Evolutionary conservation across 169 alveolate genomes (phyloP).

Genomic region (Miamiensis avidus): DNA sequence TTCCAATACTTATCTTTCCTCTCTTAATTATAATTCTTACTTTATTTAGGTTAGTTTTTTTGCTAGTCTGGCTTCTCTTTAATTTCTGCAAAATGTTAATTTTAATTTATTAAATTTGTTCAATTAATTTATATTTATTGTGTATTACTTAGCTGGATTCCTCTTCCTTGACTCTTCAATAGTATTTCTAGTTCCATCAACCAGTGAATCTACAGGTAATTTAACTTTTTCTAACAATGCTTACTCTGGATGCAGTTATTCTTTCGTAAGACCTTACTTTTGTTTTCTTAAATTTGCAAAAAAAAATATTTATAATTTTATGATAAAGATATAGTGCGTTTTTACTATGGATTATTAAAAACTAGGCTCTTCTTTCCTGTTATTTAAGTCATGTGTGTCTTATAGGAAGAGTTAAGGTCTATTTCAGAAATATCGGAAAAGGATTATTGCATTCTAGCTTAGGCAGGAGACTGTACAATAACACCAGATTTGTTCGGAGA

Average conservation of each 20-base stretch:
- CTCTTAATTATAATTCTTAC: not conserved
- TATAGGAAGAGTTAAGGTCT: slow-evolving; percentile 5
- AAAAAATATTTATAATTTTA: slow-evolving; percentile 16
- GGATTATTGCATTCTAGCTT: not conserved
- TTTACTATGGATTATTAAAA: not conserved
- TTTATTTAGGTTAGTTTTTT: too few species aligned
- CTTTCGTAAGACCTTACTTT: slow-evolving; percentile 29
- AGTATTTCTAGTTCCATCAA: slow-evolving; percentile 6
- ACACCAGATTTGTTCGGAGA: too few species aligned
- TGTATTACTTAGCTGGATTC: slow-evolving; percentile 2
- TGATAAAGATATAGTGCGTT: slow-evolving; percentile 19
- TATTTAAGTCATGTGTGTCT: slow-evolving; percentile 21
- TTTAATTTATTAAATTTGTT: not conserved
- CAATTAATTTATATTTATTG: not conserved
- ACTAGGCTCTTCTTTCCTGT: not conserved
- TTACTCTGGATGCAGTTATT: slow-evolving; percentile 45
- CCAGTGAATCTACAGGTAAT: not conserved
- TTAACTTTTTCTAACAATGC: slow-evolving; percentile 11
- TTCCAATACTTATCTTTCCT: not conserved
- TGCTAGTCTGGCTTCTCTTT: not conserved
- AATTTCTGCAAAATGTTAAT: not conserved
- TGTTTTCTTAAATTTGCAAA: slow-evolving; percentile 17
- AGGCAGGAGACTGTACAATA: too few species aligned
- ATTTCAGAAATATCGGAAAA: not conserved
- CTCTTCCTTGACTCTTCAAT: slow-evolving; percentile 9